These are phyloP conservation scores for Xylaria cubensis DNA, from an alignment of 495 filamentous ascomycete genomes.

Conservation along the genomic window DNA sequence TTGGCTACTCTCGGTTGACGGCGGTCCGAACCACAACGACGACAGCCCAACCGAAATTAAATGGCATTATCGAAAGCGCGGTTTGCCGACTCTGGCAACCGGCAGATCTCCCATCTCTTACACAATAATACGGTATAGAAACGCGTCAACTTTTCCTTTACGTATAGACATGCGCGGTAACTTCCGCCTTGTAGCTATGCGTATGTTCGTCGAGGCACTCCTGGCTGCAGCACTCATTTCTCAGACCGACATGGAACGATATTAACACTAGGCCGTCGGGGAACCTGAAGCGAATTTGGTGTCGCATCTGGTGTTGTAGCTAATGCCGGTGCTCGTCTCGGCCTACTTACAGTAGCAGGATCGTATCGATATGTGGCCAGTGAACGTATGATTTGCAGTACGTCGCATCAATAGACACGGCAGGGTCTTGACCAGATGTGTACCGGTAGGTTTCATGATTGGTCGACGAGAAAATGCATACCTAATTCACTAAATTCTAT, in stretches of 20 bases:
- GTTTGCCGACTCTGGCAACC: background rate
- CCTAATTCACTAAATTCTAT: background rate
- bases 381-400: conserved; percentile 22
- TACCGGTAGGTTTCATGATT: conserved; percentile 5
- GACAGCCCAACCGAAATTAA: background rate
- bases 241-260: conserved; percentile 4
- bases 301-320: conserved; percentile 13
- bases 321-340: conserved; percentile 7
- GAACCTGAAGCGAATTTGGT: conserved; percentile 11
- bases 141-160: background rate
- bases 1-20: background rate
- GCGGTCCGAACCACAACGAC: background rate
- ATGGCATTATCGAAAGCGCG: background rate
- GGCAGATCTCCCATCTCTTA: conserved; percentile 8
- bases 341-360: background rate
- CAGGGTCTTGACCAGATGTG: background rate
- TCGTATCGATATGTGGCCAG: background rate
- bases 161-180: conserved; percentile 1
- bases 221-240: background rate
- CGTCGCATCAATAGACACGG: conserved; percentile 10
- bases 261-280: background rate
- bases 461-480: background rate
- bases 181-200: conserved; percentile 4
- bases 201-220: background rate
- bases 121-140: background rate